These are phyloP conservation scores for Xylaria arbuscula DNA, from an alignment of 2,329 filamentous ascomycete species.

Conservation along the genomic window DNA sequence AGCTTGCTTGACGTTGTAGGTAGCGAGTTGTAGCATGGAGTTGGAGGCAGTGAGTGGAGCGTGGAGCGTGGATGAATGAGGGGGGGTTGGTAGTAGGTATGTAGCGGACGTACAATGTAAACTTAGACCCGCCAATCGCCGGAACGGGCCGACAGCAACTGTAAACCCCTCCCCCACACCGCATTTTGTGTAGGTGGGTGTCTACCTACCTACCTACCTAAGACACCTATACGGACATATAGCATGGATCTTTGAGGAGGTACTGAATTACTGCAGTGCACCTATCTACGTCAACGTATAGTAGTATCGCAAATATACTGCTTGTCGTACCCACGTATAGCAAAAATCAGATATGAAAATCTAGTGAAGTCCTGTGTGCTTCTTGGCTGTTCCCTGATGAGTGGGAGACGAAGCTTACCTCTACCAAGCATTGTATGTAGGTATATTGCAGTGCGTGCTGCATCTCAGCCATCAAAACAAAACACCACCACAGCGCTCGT, in stretches of 20 bases:
- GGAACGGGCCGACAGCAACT: neutral
- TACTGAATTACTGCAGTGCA: neutral
- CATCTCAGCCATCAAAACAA: neutral
- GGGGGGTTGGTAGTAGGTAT: neutral
- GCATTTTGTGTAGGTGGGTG: neutral
- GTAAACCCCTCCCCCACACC: neutral
- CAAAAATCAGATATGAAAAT: too few relatives aligned
- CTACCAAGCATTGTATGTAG: neutral
- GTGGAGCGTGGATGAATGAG: constrained; percentile 5
- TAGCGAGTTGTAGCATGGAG: neutral
- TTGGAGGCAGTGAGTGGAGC: too few relatives aligned
- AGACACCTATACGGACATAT: neutral
- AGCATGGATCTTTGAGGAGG: too few relatives aligned
- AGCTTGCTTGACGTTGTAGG: constrained; percentile 3
- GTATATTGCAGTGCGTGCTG: neutral
- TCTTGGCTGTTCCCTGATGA: neutral
- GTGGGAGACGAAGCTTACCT: neutral
- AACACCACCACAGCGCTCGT: neutral
- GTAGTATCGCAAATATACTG: too few relatives aligned
- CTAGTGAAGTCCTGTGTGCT: too few relatives aligned
- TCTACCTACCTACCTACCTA: neutral
- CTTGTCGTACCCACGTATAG: too few relatives aligned
- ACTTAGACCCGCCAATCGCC: neutral
- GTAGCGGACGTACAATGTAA: neutral
- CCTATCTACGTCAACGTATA: neutral